These are phyloP conservation scores for Clarireedia hainanense DNA, from an alignment of 2,329 filamentous ascomycete genomes.

Conservation along the genomic window DNA sequence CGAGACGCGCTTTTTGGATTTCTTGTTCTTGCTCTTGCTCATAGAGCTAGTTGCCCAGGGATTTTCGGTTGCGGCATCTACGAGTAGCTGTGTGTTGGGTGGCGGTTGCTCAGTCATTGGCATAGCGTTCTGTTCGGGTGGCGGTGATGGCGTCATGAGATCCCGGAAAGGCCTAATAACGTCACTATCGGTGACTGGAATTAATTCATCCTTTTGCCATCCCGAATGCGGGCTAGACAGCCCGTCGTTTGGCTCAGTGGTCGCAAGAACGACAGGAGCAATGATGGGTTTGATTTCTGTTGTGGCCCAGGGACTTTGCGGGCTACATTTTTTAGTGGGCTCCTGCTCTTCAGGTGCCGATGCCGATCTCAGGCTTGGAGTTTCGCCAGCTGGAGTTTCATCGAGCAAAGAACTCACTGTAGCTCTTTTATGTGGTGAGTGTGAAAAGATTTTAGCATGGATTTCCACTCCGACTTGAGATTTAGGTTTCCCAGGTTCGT, in stretches of 20 bases:
- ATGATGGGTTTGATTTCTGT: background rate
- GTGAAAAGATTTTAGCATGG: too few relatives aligned
- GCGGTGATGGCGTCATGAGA: slow-evolving; percentile 16
- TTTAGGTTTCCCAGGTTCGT: too few relatives aligned
- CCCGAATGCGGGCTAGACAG: background rate
- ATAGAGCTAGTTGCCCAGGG: slow-evolving; percentile 20
- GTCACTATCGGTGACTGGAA: slow-evolving; percentile 11
- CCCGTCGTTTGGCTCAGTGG: background rate
- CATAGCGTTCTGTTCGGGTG: background rate
- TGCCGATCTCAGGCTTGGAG: too few relatives aligned
- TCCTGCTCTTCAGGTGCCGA: background rate
- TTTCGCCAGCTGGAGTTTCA: too few relatives aligned
- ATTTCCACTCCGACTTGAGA: too few relatives aligned
- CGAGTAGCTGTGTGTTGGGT: slow-evolving; percentile 19
- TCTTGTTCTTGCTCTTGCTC: slow-evolving; percentile 11
- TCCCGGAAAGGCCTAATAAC: slow-evolving; percentile 16
- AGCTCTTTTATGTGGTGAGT: too few relatives aligned
- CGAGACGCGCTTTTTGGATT: slow-evolving; percentile 24
- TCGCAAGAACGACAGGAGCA: background rate
- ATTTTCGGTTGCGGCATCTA: slow-evolving; percentile 21
- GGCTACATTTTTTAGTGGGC: background rate
- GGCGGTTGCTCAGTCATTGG: background rate
- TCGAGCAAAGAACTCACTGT: too few relatives aligned
- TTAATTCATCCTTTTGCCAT: slow-evolving; percentile 14
- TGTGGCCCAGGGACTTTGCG: slow-evolving; percentile 11